Percentiles rank a stretch among this genome's conserved stretches.
Evolutionary conservation across 148 eudicot species (phyloP).

Genomic region (Cornus controversa): DNA sequence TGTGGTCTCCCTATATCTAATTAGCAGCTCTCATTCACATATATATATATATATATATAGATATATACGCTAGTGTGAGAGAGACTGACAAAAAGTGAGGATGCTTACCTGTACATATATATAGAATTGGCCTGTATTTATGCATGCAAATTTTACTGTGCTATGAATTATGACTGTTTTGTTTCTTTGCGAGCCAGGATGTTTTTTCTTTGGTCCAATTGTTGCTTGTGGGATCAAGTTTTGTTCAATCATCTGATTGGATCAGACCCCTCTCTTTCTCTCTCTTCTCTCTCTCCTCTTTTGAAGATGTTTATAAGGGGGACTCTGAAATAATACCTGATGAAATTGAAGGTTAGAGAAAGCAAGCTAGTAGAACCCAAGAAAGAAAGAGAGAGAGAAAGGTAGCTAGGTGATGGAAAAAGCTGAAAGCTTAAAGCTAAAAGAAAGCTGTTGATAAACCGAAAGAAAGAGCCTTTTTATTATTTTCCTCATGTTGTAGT

Average conservation of each 20-base stretch:
- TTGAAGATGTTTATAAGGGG: not conserved
- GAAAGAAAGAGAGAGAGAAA: slow-evolving; percentile 14
- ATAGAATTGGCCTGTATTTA: slow-evolving; percentile 12
- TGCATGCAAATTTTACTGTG: slow-evolving; percentile 28
- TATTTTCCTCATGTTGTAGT: slow-evolving; percentile 1
- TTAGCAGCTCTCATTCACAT: not conserved
- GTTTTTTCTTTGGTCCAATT: slow-evolving; percentile 24
- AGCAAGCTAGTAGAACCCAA: no score
- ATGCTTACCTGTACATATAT: slow-evolving; percentile 10
- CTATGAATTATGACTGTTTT: slow-evolving; percentile 27
- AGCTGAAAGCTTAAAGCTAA: slow-evolving; percentile 25
- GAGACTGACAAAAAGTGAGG: not conserved
- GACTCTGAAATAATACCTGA: slow-evolving; percentile 9
- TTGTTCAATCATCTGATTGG: slow-evolving; percentile 17
- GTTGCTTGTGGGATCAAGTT: slow-evolving; percentile 23
- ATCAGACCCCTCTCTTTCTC: not conserved
- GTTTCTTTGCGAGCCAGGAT: slow-evolving; percentile 23
- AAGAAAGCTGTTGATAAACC: slow-evolving; percentile 20
- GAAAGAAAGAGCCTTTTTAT: slow-evolving; percentile 24
- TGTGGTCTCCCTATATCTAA: not conserved
- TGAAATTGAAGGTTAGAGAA: slow-evolving; percentile 12
- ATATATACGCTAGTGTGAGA: not conserved
- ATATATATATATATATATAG: no score
- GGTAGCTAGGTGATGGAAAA: slow-evolving; percentile 7
- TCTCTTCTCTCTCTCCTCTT: not conserved